Conservation (phyloP, 176 grass and related monocot genomes). For the Juncus inflexus region DNA sequence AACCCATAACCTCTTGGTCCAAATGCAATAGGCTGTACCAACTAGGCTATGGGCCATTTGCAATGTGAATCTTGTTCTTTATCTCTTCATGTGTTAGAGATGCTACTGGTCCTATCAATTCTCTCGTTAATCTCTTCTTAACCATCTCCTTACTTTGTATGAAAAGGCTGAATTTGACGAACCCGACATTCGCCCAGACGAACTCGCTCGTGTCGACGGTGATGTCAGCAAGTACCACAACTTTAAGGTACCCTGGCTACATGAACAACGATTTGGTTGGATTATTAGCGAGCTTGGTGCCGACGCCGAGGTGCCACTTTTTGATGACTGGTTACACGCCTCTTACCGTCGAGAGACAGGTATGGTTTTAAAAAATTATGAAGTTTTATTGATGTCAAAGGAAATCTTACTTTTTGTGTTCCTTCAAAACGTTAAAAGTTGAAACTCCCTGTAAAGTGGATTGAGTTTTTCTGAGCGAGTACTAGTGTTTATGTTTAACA, state of each 20-base stretch:
- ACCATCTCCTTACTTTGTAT: too few relatives aligned
- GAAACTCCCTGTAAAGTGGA: background rate
- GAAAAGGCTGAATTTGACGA: conserved; percentile 67
- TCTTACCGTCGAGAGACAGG: conserved; percentile 92
- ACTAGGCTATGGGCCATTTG: too few relatives aligned
- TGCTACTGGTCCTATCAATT: too few relatives aligned
- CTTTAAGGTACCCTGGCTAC: conserved; percentile 93
- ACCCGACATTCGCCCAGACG: conserved; percentile 95
- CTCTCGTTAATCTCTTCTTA: too few relatives aligned
- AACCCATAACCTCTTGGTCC: too few relatives aligned
- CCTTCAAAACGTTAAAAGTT: background rate
- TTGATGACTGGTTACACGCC: conserved; percentile 99
- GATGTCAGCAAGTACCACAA: conserved; percentile 99
- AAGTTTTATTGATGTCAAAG: too few relatives aligned
- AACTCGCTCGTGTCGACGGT: conserved; percentile 99
- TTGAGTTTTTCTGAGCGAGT: background rate
- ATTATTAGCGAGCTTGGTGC: conserved; percentile 87
- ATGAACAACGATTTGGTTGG: conserved; percentile 99
- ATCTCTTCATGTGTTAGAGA: too few relatives aligned
- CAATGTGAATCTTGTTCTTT: too few relatives aligned
- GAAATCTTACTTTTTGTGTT: too few relatives aligned
- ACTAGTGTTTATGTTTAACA: background rate
- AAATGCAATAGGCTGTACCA: too few relatives aligned
- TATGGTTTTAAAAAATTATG: conserved; percentile 7
- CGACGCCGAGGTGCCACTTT: conserved; percentile 97